A percentile compares a stretch with the other conserved stretches of the same genome.
phyloP scores from a whole-genome alignment of 176 grass and related monocot genomes.

The Bolboschoenus planiculmis region DNA sequence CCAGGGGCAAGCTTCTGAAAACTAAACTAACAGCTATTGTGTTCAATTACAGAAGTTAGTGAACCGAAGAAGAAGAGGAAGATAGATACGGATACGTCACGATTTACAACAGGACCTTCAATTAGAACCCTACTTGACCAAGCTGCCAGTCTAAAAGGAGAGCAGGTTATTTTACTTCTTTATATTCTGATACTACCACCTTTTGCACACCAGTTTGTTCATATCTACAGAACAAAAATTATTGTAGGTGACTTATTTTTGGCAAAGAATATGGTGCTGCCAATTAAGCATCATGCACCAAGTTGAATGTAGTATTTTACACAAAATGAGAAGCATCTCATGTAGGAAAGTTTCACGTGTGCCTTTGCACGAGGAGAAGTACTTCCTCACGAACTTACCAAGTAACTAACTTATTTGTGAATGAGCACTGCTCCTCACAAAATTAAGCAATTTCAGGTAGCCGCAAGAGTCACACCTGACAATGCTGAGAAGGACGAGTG shows the following conservation, averaged over 20 bases:
- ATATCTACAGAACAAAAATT: neutral
- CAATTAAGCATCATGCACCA: neutral
- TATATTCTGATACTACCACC: neutral
- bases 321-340: neutral
- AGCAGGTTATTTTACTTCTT: slow-evolving; percentile 56
- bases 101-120: slow-evolving; percentile 51
- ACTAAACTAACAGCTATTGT: neutral
- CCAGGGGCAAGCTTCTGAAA: neutral
- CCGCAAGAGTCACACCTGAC: slow-evolving; percentile 75
- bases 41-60: slow-evolving; percentile 56
- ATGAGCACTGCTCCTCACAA: neutral
- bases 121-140: slow-evolving; percentile 85
- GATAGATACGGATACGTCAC: slow-evolving; percentile 55
- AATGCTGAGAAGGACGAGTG: slow-evolving; percentile 91
- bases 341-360: slow-evolving; percentile 8
- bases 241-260: neutral
- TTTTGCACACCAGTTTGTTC: neutral
- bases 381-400: neutral
- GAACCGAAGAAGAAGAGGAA: slow-evolving; percentile 94
- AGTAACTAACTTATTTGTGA: neutral
- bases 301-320: neutral
- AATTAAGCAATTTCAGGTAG: slow-evolving; percentile 66
- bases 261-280: neutral
- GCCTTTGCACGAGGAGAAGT: neutral
- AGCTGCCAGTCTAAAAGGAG: slow-evolving; percentile 84